phyloP scores from a whole-genome alignment of 176 grass and related monocot genomes.

The Elymus sibiricus region DNA sequence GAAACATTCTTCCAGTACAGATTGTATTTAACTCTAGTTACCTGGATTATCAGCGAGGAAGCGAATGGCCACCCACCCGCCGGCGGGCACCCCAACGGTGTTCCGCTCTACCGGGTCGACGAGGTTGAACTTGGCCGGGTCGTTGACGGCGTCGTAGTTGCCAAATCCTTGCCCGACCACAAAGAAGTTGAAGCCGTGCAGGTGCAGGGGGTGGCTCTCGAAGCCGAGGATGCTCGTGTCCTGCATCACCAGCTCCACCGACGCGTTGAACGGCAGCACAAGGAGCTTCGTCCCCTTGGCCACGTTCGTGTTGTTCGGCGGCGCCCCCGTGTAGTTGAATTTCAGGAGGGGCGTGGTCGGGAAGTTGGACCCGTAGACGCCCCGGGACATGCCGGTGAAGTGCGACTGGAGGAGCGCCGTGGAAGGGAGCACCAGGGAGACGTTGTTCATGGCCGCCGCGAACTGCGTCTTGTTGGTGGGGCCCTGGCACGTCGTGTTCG shows the following conservation, averaged over 20 bases:
- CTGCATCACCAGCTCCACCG: background rate
- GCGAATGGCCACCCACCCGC: background rate
- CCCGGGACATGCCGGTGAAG: too few species aligned
- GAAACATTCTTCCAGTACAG: too few species aligned
- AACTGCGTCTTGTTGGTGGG: too few species aligned
- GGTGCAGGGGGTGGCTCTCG: background rate
- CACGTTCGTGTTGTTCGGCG: background rate
- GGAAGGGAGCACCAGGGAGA: too few species aligned
- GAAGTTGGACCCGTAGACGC: too few species aligned
- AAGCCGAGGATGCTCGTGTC: background rate
- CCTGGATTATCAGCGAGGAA: background rate
- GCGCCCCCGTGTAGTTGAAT: background rate
- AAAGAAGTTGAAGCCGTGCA: background rate
- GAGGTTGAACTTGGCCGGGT: background rate
- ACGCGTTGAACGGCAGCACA: background rate
- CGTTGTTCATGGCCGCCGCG: too few species aligned
- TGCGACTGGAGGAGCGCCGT: too few species aligned
- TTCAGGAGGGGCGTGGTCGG: background rate
- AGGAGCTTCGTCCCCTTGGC: background rate
- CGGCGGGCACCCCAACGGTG: background rate
- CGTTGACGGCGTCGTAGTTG: background rate
- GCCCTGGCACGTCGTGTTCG: too few species aligned
- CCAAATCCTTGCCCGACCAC: background rate
- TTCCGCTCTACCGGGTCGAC: background rate
- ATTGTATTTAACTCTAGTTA: background rate